Evolutionary conservation across 1,284 basidiomycete genomes (phyloP).

Genomic region (Bondarzewia mesenterica): DNA sequence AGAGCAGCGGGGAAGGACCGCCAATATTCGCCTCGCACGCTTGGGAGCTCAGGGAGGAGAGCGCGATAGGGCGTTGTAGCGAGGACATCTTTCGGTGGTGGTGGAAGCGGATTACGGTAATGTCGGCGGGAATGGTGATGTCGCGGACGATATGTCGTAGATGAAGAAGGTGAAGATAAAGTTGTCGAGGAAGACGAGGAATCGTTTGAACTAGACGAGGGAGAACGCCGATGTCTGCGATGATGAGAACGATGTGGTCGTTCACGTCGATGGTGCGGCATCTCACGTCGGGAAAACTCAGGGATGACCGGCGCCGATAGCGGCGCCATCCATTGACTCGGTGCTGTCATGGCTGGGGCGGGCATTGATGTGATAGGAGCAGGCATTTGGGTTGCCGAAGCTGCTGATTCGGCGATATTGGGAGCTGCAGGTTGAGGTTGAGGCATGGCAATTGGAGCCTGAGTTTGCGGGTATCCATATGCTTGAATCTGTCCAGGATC

Average conservation of each 20-base stretch:
- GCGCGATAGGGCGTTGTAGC: conserved; percentile 39
- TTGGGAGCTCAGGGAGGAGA: conserved; percentile 36
- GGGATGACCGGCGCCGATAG: neutral
- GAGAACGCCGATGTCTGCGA: neutral
- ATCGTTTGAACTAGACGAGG: neutral
- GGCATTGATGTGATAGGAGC: neutral
- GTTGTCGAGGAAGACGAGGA: neutral
- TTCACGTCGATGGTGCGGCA: neutral
- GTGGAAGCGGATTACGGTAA: conserved; percentile 38
- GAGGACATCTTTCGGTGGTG: conserved; percentile 42
- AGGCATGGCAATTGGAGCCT: neutral
- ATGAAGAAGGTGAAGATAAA: conserved; percentile 1
- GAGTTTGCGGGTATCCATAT: neutral
- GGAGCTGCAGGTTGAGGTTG: neutral
- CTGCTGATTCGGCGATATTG: neutral
- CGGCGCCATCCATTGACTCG: neutral
- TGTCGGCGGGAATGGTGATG: conserved; percentile 5
- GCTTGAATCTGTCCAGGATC: neutral
- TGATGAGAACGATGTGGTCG: neutral
- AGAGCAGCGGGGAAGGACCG: conserved; percentile 20
- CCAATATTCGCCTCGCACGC: conserved; percentile 23
- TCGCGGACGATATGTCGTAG: conserved; percentile 7
- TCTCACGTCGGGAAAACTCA: neutral
- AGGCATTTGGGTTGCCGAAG: neutral
- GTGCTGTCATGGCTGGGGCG: neutral